phyloP scores from a whole-genome alignment of 2,329 filamentous ascomycete genomes.

The Botrytis paeoniae region DNA sequence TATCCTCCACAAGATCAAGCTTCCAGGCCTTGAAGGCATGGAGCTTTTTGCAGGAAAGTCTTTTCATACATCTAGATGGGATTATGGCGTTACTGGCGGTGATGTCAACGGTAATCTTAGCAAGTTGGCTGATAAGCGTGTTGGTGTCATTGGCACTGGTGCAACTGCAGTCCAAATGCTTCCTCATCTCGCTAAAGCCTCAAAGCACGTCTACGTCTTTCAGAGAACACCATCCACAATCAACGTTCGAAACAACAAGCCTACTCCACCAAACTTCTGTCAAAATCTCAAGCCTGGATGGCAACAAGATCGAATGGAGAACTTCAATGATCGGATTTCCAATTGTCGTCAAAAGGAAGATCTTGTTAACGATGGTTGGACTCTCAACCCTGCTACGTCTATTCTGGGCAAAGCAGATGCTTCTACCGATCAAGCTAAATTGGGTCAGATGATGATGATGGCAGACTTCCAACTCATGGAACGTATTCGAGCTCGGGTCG shows the following conservation, averaged over 20 bases:
- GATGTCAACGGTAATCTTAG: conserved; percentile 14
- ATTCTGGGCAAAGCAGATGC: conserved; percentile 38
- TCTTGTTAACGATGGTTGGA: conserved; percentile 54
- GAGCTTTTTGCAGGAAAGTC: conserved; percentile 45
- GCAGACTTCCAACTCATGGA: conserved; percentile 19
- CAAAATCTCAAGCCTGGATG: conserved; percentile 23
- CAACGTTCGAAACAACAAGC: conserved; percentile 49
- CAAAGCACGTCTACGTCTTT: conserved; percentile 51
- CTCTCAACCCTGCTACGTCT: conserved; percentile 37
- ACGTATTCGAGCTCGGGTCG: conserved; percentile 27
- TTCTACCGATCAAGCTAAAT: conserved; percentile 3
- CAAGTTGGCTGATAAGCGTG: conserved; percentile 49
- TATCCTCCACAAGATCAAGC: conserved; percentile 56
- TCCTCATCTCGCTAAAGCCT: conserved; percentile 52
- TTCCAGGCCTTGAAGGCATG: conserved; percentile 47
- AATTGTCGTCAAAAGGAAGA: conserved; percentile 50
- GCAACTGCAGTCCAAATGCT: conserved; percentile 59
- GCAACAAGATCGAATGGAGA: conserved; percentile 19
- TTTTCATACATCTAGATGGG: conserved; percentile 56
- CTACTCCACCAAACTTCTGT: conserved; percentile 40
- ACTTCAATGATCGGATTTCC: conserved; percentile 37
- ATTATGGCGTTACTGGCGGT: conserved; percentile 49
- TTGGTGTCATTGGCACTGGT: conserved; percentile 58
- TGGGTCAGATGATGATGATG: conserved; percentile 16
- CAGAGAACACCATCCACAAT: conserved; percentile 60